Conservation (phyloP, 169 alveolate species). For the Gregarina niphandrodes region DNA sequence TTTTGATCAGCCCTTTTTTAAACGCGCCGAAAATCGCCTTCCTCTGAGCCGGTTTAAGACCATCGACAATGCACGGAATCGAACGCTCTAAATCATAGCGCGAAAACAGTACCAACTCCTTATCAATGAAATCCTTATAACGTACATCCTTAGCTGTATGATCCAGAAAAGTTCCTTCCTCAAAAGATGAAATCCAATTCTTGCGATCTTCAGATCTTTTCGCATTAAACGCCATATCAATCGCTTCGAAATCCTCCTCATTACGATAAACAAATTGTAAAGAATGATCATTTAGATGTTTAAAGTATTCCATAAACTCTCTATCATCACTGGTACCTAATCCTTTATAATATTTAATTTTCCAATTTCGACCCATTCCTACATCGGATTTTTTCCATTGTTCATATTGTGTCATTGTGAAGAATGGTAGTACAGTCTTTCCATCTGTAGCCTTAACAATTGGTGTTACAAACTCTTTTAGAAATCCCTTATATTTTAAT, state of each 20-base stretch:
- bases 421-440: constrained; percentile 59
- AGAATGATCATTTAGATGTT: constrained; percentile 67
- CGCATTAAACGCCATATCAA: constrained; percentile 93
- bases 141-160: constrained; percentile 16
- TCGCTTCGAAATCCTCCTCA: constrained; percentile 69
- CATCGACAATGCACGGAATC: constrained; percentile 89
- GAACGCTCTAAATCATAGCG: constrained; percentile 87
- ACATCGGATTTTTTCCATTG: constrained; percentile 62
- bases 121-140: constrained; percentile 82
- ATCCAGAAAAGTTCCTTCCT: constrained; percentile 31
- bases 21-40: constrained; percentile 85
- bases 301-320: constrained; percentile 94
- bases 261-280: constrained; percentile 56
- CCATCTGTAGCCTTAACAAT: constrained; percentile 78
- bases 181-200: constrained; percentile 50
- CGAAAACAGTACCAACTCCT: constrained; percentile 89
- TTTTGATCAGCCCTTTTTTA: constrained; percentile 72
- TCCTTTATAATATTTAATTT: constrained; percentile 90
- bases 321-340: constrained; percentile 92
- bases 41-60: constrained; percentile 96
- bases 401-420: constrained; percentile 89
- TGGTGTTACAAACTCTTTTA: constrained; percentile 94
- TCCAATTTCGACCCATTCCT: constrained; percentile 58
- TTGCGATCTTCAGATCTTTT: constrained; percentile 90
- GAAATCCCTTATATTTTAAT: constrained; percentile 70